These are phyloP conservation scores for Tylopilus plumbeoviolaceoides DNA, from an alignment of 768 basidiomycete species.

Conservation along the genomic window DNA sequence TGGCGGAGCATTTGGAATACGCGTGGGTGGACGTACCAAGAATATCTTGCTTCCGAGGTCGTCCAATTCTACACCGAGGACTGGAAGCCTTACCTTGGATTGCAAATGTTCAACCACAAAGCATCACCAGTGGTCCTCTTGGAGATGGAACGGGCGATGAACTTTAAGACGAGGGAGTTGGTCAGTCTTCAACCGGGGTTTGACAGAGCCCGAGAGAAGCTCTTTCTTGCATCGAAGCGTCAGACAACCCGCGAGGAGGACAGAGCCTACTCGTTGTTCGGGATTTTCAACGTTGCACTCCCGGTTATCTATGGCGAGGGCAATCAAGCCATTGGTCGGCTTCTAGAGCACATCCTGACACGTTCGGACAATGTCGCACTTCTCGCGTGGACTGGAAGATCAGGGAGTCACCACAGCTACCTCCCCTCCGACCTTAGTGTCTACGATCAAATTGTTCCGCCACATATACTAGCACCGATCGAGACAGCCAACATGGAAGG, in stretches of 20 bases:
- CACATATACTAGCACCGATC: neutral
- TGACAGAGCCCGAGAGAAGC: neutral
- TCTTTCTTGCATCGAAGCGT: constrained; percentile 10
- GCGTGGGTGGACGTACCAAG: constrained; percentile 9
- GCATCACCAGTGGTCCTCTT: neutral
- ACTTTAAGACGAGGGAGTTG: neutral
- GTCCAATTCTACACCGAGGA: constrained; percentile 11
- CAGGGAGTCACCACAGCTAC: neutral
- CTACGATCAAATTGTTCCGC: neutral
- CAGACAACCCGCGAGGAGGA: constrained; percentile 13
- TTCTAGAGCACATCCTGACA: neutral
- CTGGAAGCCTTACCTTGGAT: constrained; percentile 10
- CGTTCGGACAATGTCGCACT: neutral
- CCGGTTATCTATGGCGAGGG: constrained; percentile 16
- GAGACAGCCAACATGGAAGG: no score
- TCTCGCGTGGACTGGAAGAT: neutral
- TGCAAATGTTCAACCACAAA: constrained; percentile 4
- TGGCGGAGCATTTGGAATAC: constrained; percentile 11
- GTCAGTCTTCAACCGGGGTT: neutral
- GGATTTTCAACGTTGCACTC: constrained; percentile 7
- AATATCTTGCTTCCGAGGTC: constrained; percentile 3
- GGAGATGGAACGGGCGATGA: neutral
- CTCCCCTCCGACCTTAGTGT: neutral
- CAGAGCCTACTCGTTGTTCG: constrained; percentile 13
- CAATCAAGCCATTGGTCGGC: neutral